A percentile compares a stretch with the other conserved stretches of the same genome.
Conservation (phyloP, 805 yeast species). For the Yamadazyma takamatsuzukensis region DNA sequence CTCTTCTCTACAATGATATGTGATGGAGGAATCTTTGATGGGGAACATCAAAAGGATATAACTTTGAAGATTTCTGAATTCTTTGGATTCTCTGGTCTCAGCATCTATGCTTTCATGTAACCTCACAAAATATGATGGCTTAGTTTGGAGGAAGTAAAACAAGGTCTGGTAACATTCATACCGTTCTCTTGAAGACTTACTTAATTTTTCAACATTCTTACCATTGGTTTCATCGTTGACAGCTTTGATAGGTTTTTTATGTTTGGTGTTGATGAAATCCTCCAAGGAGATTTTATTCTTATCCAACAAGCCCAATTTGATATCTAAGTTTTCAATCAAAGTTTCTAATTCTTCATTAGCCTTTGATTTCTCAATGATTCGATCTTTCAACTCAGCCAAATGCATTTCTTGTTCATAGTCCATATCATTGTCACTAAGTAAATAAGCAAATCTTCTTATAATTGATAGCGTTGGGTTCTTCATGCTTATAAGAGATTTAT, state of each 20-base stretch:
- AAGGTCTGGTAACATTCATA: constrained; percentile 71
- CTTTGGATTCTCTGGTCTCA: constrained; percentile 19
- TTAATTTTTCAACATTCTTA: constrained; percentile 27
- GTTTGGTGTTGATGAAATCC: constrained; percentile 52
- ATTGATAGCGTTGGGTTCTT: constrained; percentile 76
- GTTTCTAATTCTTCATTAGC: constrained; percentile 69
- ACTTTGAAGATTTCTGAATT: constrained; percentile 19
- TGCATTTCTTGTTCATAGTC: constrained; percentile 75
- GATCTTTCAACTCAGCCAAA: constrained; percentile 62
- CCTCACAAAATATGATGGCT: constrained; percentile 65
- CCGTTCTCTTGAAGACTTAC: constrained; percentile 45
- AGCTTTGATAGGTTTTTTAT: constrained; percentile 18
- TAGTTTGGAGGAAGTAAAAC: constrained; percentile 80
- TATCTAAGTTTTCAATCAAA: constrained; percentile 70
- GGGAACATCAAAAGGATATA: constrained; percentile 28
- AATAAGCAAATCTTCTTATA: constrained; percentile 69
- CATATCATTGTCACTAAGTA: constrained; percentile 66
- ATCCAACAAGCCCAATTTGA: constrained; percentile 72
- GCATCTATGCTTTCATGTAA: constrained; percentile 39
- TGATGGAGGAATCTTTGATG: constrained; percentile 23
- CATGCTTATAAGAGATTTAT: constrained; percentile 62
- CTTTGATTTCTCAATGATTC: constrained; percentile 65
- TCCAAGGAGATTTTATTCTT: constrained; percentile 77
- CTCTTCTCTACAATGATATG: constrained; percentile 62
- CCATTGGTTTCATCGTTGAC: constrained; percentile 13